Conservation (phyloP, 306 rosid genomes). For the Sicyos baderoa region DNA sequence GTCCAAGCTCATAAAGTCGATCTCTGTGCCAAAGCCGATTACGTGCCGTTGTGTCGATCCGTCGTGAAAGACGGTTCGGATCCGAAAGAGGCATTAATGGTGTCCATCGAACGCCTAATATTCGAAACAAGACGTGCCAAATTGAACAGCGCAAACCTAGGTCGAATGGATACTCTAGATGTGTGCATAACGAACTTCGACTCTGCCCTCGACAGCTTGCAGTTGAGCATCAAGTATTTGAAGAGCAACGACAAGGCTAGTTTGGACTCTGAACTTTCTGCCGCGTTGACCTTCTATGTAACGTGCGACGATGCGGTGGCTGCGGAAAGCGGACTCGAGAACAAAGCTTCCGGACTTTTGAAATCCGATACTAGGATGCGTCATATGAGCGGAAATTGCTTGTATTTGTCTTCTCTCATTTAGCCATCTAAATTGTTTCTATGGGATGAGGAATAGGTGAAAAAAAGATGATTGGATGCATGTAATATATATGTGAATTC, state of each 20-base stretch:
- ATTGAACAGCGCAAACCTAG: not conserved
- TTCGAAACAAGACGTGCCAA: not conserved
- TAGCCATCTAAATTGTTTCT: not conserved
- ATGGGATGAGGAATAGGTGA: not conserved
- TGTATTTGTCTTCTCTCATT: not conserved
- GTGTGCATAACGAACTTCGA: conserved; percentile 12
- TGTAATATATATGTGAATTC: too few relatives aligned
- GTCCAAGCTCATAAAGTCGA: not conserved
- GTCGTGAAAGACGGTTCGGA: not conserved
- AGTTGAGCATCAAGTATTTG: not conserved
- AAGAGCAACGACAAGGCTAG: not conserved
- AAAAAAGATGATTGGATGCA: not conserved
- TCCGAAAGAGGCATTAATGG: not conserved
- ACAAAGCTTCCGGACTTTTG: not conserved
- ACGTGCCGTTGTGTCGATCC: not conserved
- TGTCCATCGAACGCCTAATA: conserved; percentile 7
- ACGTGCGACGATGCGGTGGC: conserved; percentile 20
- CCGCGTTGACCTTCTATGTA: not conserved
- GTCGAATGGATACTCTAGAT: not conserved
- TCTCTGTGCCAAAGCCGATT: conserved; percentile 10
- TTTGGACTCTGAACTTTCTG: conserved; percentile 11
- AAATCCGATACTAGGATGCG: not conserved
- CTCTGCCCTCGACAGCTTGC: conserved; percentile 7
- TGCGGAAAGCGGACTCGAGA: not conserved
- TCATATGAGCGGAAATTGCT: not conserved